These are phyloP conservation scores for Draba incana DNA, from an alignment of 345 rosid species.

Conservation along the genomic window DNA sequence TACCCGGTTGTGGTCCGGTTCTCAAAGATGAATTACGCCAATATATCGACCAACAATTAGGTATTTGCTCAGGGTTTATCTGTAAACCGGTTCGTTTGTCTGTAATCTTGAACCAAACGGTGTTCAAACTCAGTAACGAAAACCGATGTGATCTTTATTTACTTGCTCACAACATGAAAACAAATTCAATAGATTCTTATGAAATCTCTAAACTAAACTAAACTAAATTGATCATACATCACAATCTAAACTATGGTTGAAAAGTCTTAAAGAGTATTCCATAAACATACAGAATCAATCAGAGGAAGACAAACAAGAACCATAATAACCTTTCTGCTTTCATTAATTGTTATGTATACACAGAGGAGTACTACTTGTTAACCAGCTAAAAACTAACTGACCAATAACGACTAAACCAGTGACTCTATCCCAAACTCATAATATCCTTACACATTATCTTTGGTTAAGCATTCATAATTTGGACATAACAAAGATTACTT, in stretches of 20 bases:
- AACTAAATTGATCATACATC: background rate
- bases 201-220: background rate
- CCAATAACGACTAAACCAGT: slow-evolving; percentile 1
- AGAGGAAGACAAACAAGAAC: background rate
- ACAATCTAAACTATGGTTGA: background rate
- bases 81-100: slow-evolving; percentile 17
- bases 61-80: slow-evolving; percentile 1
- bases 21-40: too few species aligned
- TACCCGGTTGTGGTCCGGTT: too few species aligned
- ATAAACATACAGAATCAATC: slow-evolving; percentile 14
- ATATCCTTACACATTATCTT: background rate
- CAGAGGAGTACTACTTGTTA: too few species aligned
- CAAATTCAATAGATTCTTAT: slow-evolving; percentile 34
- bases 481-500: background rate
- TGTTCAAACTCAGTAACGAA: slow-evolving; percentile 7
- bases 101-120: slow-evolving; percentile 37
- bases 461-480: background rate
- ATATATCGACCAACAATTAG: too few species aligned
- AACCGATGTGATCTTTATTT: slow-evolving; percentile 1
- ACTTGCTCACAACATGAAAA: slow-evolving; percentile 43
- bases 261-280: slow-evolving; percentile 3
- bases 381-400: background rate
- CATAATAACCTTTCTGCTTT: background rate
- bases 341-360: too few species aligned
- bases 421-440: background rate